Evolutionary conservation across 2,329 filamentous ascomycete genomes (phyloP).

Genomic region (Akanthomyces muscarius): DNA sequence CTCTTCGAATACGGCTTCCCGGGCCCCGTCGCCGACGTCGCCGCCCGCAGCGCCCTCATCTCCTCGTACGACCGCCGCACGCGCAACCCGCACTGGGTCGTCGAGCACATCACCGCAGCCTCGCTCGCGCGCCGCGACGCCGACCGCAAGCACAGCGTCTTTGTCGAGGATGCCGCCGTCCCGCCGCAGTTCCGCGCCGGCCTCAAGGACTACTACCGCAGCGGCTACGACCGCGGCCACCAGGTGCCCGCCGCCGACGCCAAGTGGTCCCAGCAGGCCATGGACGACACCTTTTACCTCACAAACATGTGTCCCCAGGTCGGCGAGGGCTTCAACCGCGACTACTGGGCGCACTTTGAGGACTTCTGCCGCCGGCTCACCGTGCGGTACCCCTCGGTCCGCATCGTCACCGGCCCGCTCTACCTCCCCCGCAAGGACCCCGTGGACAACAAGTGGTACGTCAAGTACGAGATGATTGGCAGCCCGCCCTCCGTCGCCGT

Average conservation of each 20-base stretch:
- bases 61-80: conserved; percentile 87
- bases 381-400: conserved; percentile 74
- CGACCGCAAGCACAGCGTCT: conserved; percentile 79
- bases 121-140: conserved; percentile 72
- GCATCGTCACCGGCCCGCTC: conserved; percentile 88
- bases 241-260: conserved; percentile 95
- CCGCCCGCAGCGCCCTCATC: conserved; percentile 69
- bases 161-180: conserved; percentile 75
- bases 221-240: conserved; percentile 92
- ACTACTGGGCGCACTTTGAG: conserved; percentile 99
- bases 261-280: conserved; percentile 90
- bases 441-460: conserved; percentile 88
- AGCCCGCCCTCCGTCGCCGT: conserved; percentile 91
- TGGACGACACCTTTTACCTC: conserved; percentile 92
- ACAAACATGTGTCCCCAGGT: conserved; percentile 99
- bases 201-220: conserved; percentile 90
- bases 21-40: conserved; percentile 80
- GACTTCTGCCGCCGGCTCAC: conserved; percentile 91
- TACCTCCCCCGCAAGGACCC: conserved; percentile 84
- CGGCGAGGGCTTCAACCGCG: conserved; percentile 95
- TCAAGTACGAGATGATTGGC: conserved; percentile 93
- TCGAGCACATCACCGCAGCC: conserved; percentile 90
- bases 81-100: conserved; percentile 90
- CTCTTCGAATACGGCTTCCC: conserved; percentile 88
- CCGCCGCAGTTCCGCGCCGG: conserved; percentile 85